These are phyloP conservation scores for Diaporthe sp. DNA, from an alignment of 2,329 filamentous ascomycete genomes.

Conservation along the genomic window DNA sequence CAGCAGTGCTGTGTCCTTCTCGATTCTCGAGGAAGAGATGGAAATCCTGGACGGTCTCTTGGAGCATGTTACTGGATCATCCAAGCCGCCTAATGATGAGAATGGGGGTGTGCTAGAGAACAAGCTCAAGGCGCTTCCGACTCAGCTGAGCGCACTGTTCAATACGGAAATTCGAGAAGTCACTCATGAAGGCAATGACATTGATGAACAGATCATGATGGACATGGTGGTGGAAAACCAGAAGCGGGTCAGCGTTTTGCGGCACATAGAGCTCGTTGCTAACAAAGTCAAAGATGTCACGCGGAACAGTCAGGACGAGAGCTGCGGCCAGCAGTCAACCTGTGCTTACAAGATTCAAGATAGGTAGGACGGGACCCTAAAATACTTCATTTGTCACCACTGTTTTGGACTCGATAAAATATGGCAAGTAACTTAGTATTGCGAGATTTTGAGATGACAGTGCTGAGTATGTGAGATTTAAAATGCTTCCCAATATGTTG, in stretches of 20 bases:
- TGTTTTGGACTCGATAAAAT: background rate
- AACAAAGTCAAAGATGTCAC: background rate
- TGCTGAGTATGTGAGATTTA: background rate
- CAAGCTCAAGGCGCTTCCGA: background rate
- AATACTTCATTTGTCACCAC: too few species aligned
- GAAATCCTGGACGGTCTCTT: background rate
- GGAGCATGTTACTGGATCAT: background rate
- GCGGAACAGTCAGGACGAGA: too few species aligned
- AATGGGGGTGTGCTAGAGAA: background rate
- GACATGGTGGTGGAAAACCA: background rate
- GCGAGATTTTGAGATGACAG: background rate
- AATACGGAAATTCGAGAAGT: background rate
- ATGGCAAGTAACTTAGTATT: background rate
- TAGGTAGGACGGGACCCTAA: background rate
- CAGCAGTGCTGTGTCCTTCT: conserved; percentile 4
- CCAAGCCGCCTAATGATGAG: background rate
- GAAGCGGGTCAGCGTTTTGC: background rate
- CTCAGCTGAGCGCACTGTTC: conserved; percentile 10
- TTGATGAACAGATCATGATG: conserved; percentile 19
- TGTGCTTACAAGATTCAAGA: background rate
- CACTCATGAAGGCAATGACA: background rate
- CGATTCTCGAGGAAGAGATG: background rate
- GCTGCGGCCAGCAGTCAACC: background rate
- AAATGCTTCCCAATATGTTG: background rate
- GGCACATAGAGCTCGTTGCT: background rate